These are phyloP conservation scores for Physocladia obscura DNA, from an alignment of 192 early-diverging fungal species.

Conservation along the genomic window DNA sequence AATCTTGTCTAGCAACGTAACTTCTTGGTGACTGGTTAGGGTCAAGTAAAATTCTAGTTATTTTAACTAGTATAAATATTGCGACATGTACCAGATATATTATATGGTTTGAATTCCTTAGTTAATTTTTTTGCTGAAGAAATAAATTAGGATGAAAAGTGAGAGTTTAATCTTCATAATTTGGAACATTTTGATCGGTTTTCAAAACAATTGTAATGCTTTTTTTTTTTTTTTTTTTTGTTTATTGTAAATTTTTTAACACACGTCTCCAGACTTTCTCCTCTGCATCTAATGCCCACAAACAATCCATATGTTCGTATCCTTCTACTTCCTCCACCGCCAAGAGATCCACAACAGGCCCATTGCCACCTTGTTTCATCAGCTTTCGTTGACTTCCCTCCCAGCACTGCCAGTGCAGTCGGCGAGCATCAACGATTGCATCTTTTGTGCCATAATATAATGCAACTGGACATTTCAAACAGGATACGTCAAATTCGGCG, in stretches of 20 bases:
- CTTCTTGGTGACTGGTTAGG: too few relatives aligned
- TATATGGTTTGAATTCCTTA: too few relatives aligned
- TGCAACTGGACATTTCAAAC: conserved; percentile 39
- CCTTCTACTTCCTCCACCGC: conserved; percentile 27
- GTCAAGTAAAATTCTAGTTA: too few relatives aligned
- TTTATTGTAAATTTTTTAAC: conserved; percentile 8
- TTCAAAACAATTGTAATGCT: too few relatives aligned
- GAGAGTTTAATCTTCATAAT: too few relatives aligned
- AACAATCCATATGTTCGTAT: conserved; percentile 31
- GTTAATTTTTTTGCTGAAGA: too few relatives aligned
- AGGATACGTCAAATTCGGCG: neutral
- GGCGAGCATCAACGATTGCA: conserved; percentile 45
- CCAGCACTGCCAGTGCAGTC: conserved; percentile 25
- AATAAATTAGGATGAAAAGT: too few relatives aligned
- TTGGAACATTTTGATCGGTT: too few relatives aligned
- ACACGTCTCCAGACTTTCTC: conserved; percentile 31
- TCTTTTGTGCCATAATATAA: conserved; percentile 50
- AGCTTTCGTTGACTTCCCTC: conserved; percentile 4
- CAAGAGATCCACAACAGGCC: conserved; percentile 9
- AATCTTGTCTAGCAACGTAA: too few relatives aligned
- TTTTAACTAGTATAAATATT: too few relatives aligned
- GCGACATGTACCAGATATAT: too few relatives aligned
- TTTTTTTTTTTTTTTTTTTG: too few relatives aligned
- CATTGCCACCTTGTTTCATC: neutral
- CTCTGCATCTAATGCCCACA: conserved; percentile 26